These are phyloP conservation scores for Casuarina cunninghamiana DNA, from an alignment of 306 rosid genomes.

Conservation along the genomic window DNA sequence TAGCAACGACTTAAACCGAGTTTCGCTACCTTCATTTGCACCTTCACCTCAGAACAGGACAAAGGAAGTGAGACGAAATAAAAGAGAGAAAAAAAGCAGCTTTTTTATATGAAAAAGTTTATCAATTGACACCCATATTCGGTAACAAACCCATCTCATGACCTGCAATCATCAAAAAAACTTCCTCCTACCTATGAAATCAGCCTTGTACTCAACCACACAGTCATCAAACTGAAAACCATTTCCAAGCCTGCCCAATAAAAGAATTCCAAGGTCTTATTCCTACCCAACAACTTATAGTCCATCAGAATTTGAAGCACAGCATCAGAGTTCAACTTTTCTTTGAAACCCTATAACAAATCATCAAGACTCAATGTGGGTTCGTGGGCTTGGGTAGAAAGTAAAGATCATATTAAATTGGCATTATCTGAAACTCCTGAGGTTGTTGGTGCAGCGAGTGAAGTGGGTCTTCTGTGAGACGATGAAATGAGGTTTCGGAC, in stretches of 20 bases:
- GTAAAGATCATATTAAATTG: conserved; percentile 42
- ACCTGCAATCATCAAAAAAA: conserved; percentile 63
- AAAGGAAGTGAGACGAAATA: too few relatives aligned
- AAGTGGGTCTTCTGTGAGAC: conserved; percentile 29
- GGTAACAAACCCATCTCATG: conserved; percentile 48
- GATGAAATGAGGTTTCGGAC: conserved; percentile 20
- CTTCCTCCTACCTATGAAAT: conserved; percentile 74
- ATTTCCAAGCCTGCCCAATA: conserved; percentile 65
- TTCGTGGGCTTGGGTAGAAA: conserved; percentile 32
- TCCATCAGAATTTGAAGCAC: conserved; percentile 58
- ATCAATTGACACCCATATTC: too few relatives aligned
- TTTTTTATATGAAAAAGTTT: too few relatives aligned
- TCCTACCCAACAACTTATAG: conserved; percentile 61
- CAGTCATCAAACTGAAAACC: conserved; percentile 52
- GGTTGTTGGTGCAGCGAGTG: conserved; percentile 24
- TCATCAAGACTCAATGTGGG: conserved; percentile 24
- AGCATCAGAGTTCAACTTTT: conserved; percentile 39
- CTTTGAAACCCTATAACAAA: conserved; percentile 37
- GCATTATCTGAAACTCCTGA: conserved; percentile 16
- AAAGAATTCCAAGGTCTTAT: conserved; percentile 59
- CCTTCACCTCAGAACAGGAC: too few relatives aligned
- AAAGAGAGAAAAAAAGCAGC: too few relatives aligned
- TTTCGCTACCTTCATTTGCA: too few relatives aligned
- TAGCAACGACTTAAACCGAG: too few relatives aligned
- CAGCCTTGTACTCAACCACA: conserved; percentile 70